phyloP scores from a whole-genome alignment of 2,329 filamentous ascomycete genomes.

The Stagonosporopsis rhizophila region DNA sequence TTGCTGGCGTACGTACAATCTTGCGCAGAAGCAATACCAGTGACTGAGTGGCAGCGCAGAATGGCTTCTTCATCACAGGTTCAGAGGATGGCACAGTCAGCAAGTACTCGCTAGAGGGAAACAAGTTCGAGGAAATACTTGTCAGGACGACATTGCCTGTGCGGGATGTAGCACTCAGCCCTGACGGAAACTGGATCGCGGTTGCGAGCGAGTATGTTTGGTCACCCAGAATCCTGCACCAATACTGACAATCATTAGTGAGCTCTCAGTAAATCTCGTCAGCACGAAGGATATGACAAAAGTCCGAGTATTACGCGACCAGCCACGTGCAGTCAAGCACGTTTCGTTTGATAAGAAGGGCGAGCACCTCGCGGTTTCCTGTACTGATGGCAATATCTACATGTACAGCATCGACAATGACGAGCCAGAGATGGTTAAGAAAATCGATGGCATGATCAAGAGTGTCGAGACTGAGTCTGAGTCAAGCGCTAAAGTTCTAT shows the following conservation, averaged over 20 bases:
- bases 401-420: slow-evolving; percentile 83
- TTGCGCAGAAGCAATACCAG: background rate
- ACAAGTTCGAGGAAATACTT: slow-evolving; percentile 80
- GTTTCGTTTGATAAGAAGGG: slow-evolving; percentile 86
- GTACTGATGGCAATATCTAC: slow-evolving; percentile 88
- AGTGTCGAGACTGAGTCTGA: slow-evolving; percentile 79
- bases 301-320: slow-evolving; percentile 81
- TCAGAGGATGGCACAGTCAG: slow-evolving; percentile 97
- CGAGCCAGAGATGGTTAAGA: slow-evolving; percentile 80
- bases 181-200: slow-evolving; percentile 85
- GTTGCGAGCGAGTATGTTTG: slow-evolving; percentile 84
- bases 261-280: slow-evolving; percentile 89
- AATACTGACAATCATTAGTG: slow-evolving; percentile 56
- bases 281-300: slow-evolving; percentile 78
- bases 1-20: slow-evolving; percentile 63
- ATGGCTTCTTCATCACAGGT: slow-evolving; percentile 85
- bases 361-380: slow-evolving; percentile 77
- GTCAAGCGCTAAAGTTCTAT: slow-evolving; percentile 75
- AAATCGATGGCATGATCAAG: slow-evolving; percentile 85
- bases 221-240: background rate
- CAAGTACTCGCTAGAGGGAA: slow-evolving; percentile 81
- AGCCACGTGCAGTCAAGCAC: slow-evolving; percentile 87
- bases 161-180: slow-evolving; percentile 82
- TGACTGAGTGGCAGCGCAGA: slow-evolving; percentile 52
- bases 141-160: slow-evolving; percentile 85